Base-by-base conservation (phyloP, 192 early-diverging fungal species). In the Chytriomyces sp. region DNA sequence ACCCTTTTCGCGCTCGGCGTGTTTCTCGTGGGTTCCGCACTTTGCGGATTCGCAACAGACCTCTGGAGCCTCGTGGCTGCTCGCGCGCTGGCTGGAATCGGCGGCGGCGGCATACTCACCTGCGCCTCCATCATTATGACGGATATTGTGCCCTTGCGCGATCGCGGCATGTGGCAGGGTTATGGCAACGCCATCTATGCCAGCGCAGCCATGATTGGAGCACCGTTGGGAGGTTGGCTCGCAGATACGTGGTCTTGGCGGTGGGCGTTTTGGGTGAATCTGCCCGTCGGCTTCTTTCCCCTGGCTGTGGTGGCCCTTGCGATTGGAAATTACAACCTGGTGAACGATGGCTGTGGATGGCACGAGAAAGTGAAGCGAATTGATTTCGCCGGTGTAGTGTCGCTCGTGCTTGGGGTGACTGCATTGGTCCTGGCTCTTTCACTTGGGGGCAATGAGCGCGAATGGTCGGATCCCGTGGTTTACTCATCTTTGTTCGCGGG, bases 231-330 rank as follows among this genome's bases (percentile, higher is more conserved):
- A 10, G 44, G 44, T 10, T 49, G 44, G 44, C 44, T 62, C 5
- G 60, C 60, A 19, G 25, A 26, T 37, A 26, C 36, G 17, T 36
- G 5, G 5, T 19, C 33, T 10, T 62, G 60, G 60, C 8, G 60
- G 12, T 62, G 60, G 60, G n/a, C 17, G 8, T 73, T 73, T 74
- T 72, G 49, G 68, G 52, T 73, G 31, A 73, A 73, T 49, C 10
- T 73, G 7, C 72, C 72, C 7, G 14, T 73, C 25, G 66, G 66
- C 7, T 32, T 60, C 25, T 14, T 74, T 55, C 28, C 64, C 6
- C 69, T 72, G 26, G 52, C 30, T 28, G 25, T 73, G 39, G 31
- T 73, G 22, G 33, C 36, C 10, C 54, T 12, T 52, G 28, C 54
- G 33, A 19, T 62, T 19, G 17, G 33, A 5, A 30, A 62, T 37